A percentile compares a stretch with the other conserved stretches of the same genome.
Conservation (phyloP, 306 rosid species). For the Trichosanthes cucumerina region DNA sequence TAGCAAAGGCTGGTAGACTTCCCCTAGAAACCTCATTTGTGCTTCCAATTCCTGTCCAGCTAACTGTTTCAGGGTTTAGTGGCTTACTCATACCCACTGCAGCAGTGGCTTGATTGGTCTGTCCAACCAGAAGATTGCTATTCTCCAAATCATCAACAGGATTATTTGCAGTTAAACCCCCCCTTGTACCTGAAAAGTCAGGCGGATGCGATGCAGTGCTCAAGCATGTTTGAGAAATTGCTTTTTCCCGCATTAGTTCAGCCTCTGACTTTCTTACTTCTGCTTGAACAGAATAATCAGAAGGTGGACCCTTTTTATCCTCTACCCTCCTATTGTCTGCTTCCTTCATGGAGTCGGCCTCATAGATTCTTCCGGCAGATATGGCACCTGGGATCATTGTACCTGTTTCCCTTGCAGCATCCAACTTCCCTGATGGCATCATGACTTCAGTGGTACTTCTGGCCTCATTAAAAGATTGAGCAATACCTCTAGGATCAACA, state of each 20-base stretch:
- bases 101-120: slow-evolving; percentile 48
- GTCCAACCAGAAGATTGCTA: slow-evolving; percentile 45
- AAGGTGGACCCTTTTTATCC: slow-evolving; percentile 33
- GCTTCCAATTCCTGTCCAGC: slow-evolving; percentile 57
- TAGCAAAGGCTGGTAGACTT: slow-evolving; percentile 32
- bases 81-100: slow-evolving; percentile 34
- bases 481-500: slow-evolving; percentile 62
- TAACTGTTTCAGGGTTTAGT: slow-evolving; percentile 23
- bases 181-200: slow-evolving; percentile 45
- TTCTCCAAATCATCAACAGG: slow-evolving; percentile 47
- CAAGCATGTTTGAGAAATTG: slow-evolving; percentile 32
- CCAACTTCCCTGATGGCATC: slow-evolving; percentile 54
- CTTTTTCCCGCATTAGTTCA: slow-evolving; percentile 53
- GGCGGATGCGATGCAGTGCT: slow-evolving; percentile 29
- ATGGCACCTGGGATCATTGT: slow-evolving; percentile 32
- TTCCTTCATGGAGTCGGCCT: slow-evolving; percentile 56
- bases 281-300: slow-evolving; percentile 32
- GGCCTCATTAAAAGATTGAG: slow-evolving; percentile 51
- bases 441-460: slow-evolving; percentile 40
- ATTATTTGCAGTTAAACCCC: slow-evolving; percentile 33
- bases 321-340: slow-evolving; percentile 46
- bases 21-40: slow-evolving; percentile 55
- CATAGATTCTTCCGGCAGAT: slow-evolving; percentile 47
- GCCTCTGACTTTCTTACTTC: slow-evolving; percentile 52
- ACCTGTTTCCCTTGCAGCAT: slow-evolving; percentile 47